These are phyloP conservation scores for Ophiosphaerella narmari DNA, from an alignment of 2,329 filamentous ascomycete genomes.

Conservation along the genomic window DNA sequence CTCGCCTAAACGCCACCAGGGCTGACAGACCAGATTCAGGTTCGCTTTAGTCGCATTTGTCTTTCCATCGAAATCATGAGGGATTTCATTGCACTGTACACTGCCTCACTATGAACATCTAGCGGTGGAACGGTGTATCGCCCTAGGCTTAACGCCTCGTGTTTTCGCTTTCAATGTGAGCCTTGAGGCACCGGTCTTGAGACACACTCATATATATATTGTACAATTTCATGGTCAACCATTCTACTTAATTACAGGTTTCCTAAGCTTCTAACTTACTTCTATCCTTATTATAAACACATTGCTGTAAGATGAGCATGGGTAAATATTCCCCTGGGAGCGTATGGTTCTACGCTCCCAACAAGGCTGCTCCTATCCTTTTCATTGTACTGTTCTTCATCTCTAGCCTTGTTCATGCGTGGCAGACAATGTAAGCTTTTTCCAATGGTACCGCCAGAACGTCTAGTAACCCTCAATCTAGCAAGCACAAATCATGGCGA, in stretches of 20 bases:
- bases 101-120: constrained; percentile 1
- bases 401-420: constrained; percentile 57
- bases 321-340: constrained; percentile 42
- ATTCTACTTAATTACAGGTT: background rate
- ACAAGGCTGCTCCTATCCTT: constrained; percentile 59
- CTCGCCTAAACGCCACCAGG: background rate
- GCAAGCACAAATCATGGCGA: constrained; percentile 62
- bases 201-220: background rate
- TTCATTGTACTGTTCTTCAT: constrained; percentile 56
- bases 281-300: background rate
- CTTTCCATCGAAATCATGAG: background rate
- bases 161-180: constrained; percentile 7
- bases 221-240: background rate
- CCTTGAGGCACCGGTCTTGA: constrained; percentile 9
- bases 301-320: constrained; percentile 30
- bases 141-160: background rate
- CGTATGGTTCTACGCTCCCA: constrained; percentile 56
- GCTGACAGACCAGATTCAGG: background rate
- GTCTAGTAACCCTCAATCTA: constrained; percentile 24
- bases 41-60: constrained; percentile 39
- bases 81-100: background rate
- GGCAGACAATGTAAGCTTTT: constrained; percentile 59
- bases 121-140: background rate
- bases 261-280: background rate
- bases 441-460: background rate